Evolutionary conservation across 2,329 filamentous ascomycete species (phyloP).

Genomic region (Herpotrichia juniperi): DNA sequence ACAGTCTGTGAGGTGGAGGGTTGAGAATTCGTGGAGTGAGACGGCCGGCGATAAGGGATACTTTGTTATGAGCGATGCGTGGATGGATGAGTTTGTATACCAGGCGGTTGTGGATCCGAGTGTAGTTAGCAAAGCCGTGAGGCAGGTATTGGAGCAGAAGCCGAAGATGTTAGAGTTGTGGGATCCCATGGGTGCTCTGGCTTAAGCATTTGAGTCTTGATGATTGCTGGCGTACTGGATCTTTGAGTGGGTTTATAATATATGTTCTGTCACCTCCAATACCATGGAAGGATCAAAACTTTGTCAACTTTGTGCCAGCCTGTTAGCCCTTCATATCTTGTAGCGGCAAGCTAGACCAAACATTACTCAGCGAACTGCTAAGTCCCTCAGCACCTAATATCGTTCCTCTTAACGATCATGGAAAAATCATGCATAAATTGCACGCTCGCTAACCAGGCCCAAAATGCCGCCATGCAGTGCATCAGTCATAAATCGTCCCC

Average conservation of each 20-base stretch:
- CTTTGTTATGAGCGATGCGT: constrained; percentile 84
- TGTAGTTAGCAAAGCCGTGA: constrained; percentile 64
- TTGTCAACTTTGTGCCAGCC: too few species aligned
- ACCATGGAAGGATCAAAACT: neutral
- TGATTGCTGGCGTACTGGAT: neutral
- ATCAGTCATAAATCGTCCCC: neutral
- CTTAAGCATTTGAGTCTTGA: constrained; percentile 40
- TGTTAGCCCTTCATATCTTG: too few species aligned
- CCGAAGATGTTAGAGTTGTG: constrained; percentile 69
- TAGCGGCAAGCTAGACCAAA: too few species aligned
- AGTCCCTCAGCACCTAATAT: too few species aligned
- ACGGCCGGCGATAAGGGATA: constrained; percentile 76
- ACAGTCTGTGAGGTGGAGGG: constrained; percentile 76
- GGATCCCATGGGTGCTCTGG: constrained; percentile 81
- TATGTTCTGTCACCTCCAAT: neutral
- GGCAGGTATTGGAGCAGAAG: constrained; percentile 72
- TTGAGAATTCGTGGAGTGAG: constrained; percentile 86
- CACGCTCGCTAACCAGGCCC: neutral
- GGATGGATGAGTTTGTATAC: constrained; percentile 73
- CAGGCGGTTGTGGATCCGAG: constrained; percentile 82
- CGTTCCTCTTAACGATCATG: too few species aligned
- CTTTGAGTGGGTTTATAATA: neutral
- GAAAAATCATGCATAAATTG: neutral
- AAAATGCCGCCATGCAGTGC: constrained; percentile 8
- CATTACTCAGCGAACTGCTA: too few species aligned